Evolutionary conservation across 2,329 filamentous ascomycete genomes (phyloP).

Genomic region (Dothiorella sarmentorum): DNA sequence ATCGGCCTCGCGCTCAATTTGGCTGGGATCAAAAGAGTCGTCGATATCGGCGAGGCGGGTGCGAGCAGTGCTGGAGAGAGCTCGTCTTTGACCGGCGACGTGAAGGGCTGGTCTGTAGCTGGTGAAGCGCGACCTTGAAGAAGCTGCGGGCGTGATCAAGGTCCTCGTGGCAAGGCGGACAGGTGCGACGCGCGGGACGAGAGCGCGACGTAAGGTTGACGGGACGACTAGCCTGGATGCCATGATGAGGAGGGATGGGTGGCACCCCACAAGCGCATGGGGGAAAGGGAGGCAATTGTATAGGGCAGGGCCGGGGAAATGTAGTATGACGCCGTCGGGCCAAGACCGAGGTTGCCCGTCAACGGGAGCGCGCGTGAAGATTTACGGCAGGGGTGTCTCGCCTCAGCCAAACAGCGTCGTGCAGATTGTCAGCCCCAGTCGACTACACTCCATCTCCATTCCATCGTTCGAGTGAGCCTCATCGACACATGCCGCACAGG

Average conservation of each 20-base stretch:
- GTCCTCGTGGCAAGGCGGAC: neutral
- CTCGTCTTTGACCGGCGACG: constrained; percentile 37
- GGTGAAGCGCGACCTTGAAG: neutral
- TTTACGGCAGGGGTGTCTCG: constrained; percentile 1
- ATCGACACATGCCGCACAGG: neutral
- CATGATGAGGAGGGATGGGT: constrained; percentile 4
- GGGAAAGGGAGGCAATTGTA: constrained; percentile 9
- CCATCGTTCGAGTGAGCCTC: neutral
- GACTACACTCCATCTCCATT: neutral
- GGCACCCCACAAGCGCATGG: constrained; percentile 5
- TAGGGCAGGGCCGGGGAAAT: neutral
- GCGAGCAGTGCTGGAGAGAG: constrained; percentile 33
- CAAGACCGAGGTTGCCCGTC: constrained; percentile 14
- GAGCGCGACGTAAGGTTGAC: constrained; percentile 5
- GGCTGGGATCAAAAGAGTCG: constrained; percentile 42
- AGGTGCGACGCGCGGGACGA: neutral
- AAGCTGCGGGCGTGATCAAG: neutral
- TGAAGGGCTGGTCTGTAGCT: constrained; percentile 32
- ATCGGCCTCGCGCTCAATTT: constrained; percentile 82
- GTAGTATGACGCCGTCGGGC: constrained; percentile 15
- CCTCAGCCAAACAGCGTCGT: constrained; percentile 7
- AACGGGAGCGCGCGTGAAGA: constrained; percentile 1
- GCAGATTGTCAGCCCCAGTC: constrained; percentile 13
- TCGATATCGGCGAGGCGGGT: constrained; percentile 36
- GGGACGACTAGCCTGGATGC: constrained; percentile 16